These are phyloP conservation scores for Rhodotorula sp. DNA, from an alignment of 1,284 basidiomycete species.

Conservation along the genomic window DNA sequence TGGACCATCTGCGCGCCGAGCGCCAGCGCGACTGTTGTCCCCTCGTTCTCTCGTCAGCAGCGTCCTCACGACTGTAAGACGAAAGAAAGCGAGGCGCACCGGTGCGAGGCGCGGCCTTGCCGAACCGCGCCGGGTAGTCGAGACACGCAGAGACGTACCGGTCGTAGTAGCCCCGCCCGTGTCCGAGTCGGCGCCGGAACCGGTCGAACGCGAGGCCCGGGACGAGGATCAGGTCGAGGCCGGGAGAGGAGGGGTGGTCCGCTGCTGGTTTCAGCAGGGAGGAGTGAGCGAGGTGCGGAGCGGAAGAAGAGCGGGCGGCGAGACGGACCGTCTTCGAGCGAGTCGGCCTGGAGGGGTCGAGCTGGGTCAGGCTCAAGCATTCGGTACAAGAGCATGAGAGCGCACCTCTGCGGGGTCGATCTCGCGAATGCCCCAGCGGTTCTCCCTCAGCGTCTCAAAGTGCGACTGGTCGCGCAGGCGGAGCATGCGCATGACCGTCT, in stretches of 20 bases:
- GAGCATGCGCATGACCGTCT: constrained; percentile 52
- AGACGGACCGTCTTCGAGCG: constrained; percentile 27
- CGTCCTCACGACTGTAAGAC: background rate
- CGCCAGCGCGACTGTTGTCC: constrained; percentile 47
- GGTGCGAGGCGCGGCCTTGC: constrained; percentile 22
- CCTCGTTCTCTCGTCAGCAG: background rate
- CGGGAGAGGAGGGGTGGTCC: constrained; percentile 45
- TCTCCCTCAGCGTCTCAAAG: constrained; percentile 47
- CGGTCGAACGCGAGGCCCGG: constrained; percentile 53
- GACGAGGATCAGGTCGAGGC: constrained; percentile 52
- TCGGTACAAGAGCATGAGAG: background rate
- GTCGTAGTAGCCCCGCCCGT: constrained; percentile 54
- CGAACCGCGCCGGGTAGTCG: constrained; percentile 21
- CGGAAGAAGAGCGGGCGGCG: background rate
- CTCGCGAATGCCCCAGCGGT: constrained; percentile 53
- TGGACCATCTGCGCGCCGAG: constrained; percentile 48
- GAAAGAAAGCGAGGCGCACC: constrained; percentile 16
- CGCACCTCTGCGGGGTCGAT: constrained; percentile 44
- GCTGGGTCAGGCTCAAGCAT: background rate
- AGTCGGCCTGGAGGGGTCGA: constrained; percentile 4
- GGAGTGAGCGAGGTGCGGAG: background rate
- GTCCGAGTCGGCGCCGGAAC: constrained; percentile 49
- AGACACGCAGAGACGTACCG: constrained; percentile 37
- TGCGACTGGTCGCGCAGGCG: constrained; percentile 45
- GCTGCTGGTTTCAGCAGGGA: constrained; percentile 32